A percentile compares a stretch with the other conserved stretches of the same genome.
Evolutionary conservation across 139 green algal species (phyloP).

Genomic region (Chlamydomonas incerta): DNA sequence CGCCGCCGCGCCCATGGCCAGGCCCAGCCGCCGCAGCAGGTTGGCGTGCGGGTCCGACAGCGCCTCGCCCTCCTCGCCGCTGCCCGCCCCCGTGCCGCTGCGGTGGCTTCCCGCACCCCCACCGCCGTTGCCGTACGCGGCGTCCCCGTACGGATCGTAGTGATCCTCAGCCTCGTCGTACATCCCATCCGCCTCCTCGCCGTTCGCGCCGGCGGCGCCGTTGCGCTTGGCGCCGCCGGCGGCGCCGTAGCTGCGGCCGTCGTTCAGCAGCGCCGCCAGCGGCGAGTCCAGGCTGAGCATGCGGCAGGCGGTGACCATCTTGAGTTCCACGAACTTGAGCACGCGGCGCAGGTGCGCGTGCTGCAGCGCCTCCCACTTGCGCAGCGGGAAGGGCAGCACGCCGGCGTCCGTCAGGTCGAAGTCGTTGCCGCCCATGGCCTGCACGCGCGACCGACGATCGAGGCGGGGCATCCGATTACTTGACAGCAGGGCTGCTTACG

Average conservation of each 20-base stretch:
- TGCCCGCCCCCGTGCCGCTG: too few relatives aligned
- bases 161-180: too few relatives aligned
- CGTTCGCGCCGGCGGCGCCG: background rate
- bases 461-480: too few relatives aligned
- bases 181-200: too few relatives aligned
- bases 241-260: slow-evolving; percentile 3
- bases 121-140: too few relatives aligned
- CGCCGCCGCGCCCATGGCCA: slow-evolving; percentile 31
- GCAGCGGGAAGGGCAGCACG: slow-evolving; percentile 49
- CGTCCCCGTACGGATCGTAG: too few relatives aligned
- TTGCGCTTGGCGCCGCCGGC: background rate
- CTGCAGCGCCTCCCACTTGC: slow-evolving; percentile 60
- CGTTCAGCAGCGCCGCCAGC: slow-evolving; percentile 35
- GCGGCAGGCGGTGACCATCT: slow-evolving; percentile 1
- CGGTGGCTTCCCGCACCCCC: too few relatives aligned
- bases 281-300: background rate
- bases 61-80: background rate
- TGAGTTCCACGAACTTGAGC: slow-evolving; percentile 43
- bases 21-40: slow-evolving; percentile 22
- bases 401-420: slow-evolving; percentile 55
- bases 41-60: slow-evolving; percentile 14
- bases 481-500: too few relatives aligned
- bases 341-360: slow-evolving; percentile 61
- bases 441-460: background rate
- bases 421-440: slow-evolving; percentile 26